Conservation (phyloP, 306 rosid species). For the Casuarina cunninghamiana region DNA sequence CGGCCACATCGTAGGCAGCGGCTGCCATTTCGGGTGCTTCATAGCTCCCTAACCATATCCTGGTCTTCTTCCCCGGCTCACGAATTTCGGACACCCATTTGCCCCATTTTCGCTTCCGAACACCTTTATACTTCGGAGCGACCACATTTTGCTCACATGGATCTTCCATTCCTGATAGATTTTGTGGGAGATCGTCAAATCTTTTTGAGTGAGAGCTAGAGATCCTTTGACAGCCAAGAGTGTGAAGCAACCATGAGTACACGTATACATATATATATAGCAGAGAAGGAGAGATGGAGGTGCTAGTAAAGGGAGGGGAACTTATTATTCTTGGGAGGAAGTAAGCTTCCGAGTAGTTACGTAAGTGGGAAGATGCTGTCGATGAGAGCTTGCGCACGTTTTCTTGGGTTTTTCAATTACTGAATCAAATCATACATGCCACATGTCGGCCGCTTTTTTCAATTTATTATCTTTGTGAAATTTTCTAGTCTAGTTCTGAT, state of each 20-base stretch:
- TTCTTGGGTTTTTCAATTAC: background rate
- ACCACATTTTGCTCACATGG: slow-evolving; percentile 17
- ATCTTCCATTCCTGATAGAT: slow-evolving; percentile 33
- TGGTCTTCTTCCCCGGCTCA: slow-evolving; percentile 72
- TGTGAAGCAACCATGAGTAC: slow-evolving; percentile 2
- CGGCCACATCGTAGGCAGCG: slow-evolving; percentile 88
- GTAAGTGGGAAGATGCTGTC: slow-evolving; percentile 66
- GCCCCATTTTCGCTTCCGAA: slow-evolving; percentile 88
- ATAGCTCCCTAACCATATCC: slow-evolving; percentile 92
- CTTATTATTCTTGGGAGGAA: too few relatives aligned
- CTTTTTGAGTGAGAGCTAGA: background rate
- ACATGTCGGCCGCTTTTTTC: background rate
- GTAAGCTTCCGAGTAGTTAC: slow-evolving; percentile 58
- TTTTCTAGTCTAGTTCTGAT: background rate
- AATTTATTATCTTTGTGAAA: background rate
- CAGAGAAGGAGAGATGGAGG: background rate
- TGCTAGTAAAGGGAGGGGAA: background rate
- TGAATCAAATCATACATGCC: slow-evolving; percentile 20
- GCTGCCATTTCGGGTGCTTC: slow-evolving; percentile 81
- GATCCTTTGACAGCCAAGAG: background rate
- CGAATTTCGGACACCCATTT: slow-evolving; percentile 95
- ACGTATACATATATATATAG: background rate
- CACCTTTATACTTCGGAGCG: slow-evolving; percentile 52
- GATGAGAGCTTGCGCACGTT: slow-evolving; percentile 38
- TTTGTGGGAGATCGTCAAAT: background rate